Evolutionary conservation across 2,329 filamentous ascomycete genomes (phyloP).

Genomic region (Cladophialophora carrionii): DNA sequence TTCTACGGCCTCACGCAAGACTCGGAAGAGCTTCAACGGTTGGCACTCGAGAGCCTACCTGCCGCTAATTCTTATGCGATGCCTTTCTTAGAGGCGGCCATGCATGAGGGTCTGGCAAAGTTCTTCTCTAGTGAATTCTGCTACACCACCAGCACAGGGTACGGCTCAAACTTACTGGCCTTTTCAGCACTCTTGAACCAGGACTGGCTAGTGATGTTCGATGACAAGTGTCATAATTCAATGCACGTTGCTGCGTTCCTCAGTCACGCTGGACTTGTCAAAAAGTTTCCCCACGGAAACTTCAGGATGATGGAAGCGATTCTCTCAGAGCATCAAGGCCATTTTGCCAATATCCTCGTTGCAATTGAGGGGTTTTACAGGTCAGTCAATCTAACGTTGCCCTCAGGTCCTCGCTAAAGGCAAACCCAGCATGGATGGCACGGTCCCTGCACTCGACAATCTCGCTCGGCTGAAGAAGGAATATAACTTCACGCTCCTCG

Average conservation of each 20-base stretch:
- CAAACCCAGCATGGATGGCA: conserved; percentile 21
- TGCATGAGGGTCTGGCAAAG: conserved; percentile 10
- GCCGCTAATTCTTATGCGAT: conserved; percentile 3
- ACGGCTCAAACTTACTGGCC: conserved; percentile 19
- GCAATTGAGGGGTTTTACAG: conserved; percentile 22
- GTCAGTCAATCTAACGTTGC: conserved; percentile 5
- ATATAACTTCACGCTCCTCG: conserved; percentile 23
- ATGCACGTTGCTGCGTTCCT: conserved; percentile 35
- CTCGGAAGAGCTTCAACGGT: conserved; percentile 9
- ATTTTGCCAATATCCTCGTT: conserved; percentile 15
- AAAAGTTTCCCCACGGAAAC: conserved; percentile 19
- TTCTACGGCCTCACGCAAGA: conserved; percentile 17
- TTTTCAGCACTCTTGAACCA: conserved; percentile 22
- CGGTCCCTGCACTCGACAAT: conserved; percentile 11
- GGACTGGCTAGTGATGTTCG: conserved; percentile 17
- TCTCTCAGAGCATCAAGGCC: conserved; percentile 1
- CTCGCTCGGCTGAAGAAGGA: conserved; percentile 14
- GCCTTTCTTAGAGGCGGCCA: background rate
- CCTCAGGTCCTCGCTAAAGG: background rate
- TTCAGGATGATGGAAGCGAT: conserved; percentile 12
- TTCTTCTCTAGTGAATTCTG: conserved; percentile 21
- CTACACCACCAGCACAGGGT: conserved; percentile 20
- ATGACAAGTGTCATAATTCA: conserved; percentile 25
- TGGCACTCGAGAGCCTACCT: conserved; percentile 7
- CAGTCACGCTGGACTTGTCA: conserved; percentile 54